Evolutionary conservation across 192 early-diverging fungal species (phyloP), one percentile per base, ranked within the genome.

Genomic region (Umbelopsis vinacea): DNA sequence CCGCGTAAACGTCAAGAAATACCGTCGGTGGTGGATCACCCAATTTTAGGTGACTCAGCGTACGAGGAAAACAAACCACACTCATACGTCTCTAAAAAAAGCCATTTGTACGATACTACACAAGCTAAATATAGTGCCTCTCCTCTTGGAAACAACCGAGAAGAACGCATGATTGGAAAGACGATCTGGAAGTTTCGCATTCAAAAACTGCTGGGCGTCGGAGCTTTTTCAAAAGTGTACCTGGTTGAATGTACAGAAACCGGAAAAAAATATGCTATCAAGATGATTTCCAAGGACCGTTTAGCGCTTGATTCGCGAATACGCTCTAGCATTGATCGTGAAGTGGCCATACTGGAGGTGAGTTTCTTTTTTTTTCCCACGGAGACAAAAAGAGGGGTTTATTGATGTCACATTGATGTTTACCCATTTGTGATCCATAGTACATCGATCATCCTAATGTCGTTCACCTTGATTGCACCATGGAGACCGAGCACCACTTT

Each of bases 361-460:
- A 46, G 57, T 29, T 29, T 29, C 3, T 29, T 29, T 2, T 29
- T 29, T 29, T 29, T 29, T 29, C 29, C 29, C 29, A 29, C 29
- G 29, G 29, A 29, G 29, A 3, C 29, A 29, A 29, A n/a, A 29
- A 29, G 29, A 29, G 29, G 29, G 29, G 29, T 29, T 29, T 29
- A 29, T 29, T 29, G 29, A 29, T 29, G 29, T 29, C 29, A n/a
- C 14, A 40, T 6, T 71, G 0, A 24, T 10, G 12, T 21, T 40
- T 24, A 66, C 22, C 69, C 35, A 63, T 71, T 66, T 40, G 6
- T 21, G 40, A 38, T 38, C n/a, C n/a, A n/a, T 52, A 82, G 80
- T 85, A 81, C 24, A 80, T 93, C 9, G 75, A 89, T 29, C 91
- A 93, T 76, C 84, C 88, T 19, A 86, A 91, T 71, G 89, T 93